A percentile compares a stretch with the other conserved stretches of the same genome.
Evolutionary conservation across 139 green algal species (phyloP).

Genomic region (Nannochloris sp.): DNA sequence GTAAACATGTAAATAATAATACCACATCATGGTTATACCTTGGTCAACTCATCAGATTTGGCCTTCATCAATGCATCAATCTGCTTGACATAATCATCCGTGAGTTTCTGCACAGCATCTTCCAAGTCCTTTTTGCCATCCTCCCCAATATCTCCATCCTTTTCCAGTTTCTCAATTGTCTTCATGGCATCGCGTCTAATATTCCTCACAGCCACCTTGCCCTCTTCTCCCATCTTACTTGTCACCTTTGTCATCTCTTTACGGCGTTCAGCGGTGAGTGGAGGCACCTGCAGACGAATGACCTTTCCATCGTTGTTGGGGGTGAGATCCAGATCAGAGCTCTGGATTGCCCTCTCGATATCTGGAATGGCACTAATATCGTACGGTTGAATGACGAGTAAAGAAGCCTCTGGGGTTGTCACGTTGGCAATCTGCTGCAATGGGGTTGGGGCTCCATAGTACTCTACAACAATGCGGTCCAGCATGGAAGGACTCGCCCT

Average conservation of each 20-base stretch:
- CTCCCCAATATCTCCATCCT: conserved; percentile 49
- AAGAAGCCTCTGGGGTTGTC: conserved; percentile 69
- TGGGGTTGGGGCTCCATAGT: conserved; percentile 74
- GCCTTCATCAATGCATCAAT: conserved; percentile 69
- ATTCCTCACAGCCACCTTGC: conserved; percentile 86
- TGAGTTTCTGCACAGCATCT: conserved; percentile 67
- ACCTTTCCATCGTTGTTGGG: conserved; percentile 91
- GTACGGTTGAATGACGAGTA: conserved; percentile 82
- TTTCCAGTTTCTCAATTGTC: conserved; percentile 55
- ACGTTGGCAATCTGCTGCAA: conserved; percentile 80
- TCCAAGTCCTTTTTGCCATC: conserved; percentile 74
- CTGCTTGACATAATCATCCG: conserved; percentile 78
- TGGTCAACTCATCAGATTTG: conserved; percentile 85
- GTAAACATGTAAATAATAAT: not conserved
- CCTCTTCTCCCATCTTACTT: conserved; percentile 85
- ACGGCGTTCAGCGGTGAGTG: conserved; percentile 84
- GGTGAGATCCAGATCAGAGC: conserved; percentile 83
- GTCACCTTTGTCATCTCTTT: conserved; percentile 83
- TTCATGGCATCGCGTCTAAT: conserved; percentile 87
- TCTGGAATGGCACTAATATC: conserved; percentile 69
- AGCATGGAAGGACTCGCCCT: conserved; percentile 82
- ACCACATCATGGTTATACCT: conserved; percentile 38
- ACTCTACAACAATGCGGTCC: conserved; percentile 87
- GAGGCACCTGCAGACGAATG: conserved; percentile 84
- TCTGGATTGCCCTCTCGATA: conserved; percentile 68